Evolutionary conservation across 2,329 filamentous ascomycete genomes (phyloP).

Genomic region (Myriosclerotinia curreyana): DNA sequence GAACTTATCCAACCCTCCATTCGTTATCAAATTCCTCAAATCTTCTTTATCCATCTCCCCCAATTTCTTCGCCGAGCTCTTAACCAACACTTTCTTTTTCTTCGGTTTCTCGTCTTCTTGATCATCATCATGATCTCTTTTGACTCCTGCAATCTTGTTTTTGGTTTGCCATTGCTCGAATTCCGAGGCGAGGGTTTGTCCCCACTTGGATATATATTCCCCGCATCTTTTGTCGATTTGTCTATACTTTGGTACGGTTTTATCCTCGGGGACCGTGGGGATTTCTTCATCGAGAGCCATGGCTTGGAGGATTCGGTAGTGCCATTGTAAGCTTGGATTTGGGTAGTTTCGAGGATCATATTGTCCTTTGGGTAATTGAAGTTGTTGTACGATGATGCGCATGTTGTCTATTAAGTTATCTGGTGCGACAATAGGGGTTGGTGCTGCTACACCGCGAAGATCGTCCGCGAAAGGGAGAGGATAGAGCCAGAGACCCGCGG

Average conservation of each 20-base stretch:
- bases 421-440: constrained; percentile 55
- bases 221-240: constrained; percentile 84
- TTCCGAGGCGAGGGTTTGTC: constrained; percentile 59
- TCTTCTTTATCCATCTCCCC: constrained; percentile 17
- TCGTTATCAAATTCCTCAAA: constrained; percentile 6
- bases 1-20: constrained; percentile 18
- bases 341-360: constrained; percentile 88
- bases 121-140: constrained; percentile 11
- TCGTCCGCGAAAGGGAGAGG: constrained; percentile 89
- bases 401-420: constrained; percentile 76
- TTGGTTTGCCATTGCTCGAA: background rate
- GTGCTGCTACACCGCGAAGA: constrained; percentile 66
- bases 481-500: constrained; percentile 84
- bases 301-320: constrained; percentile 90
- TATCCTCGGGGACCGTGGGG: constrained; percentile 67
- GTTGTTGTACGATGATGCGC: constrained; percentile 71
- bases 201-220: constrained; percentile 74
- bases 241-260: constrained; percentile 77
- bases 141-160: background rate
- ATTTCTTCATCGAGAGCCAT: constrained; percentile 89
- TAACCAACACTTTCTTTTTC: constrained; percentile 6
- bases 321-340: constrained; percentile 92
- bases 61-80: constrained; percentile 14
- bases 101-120: background rate
- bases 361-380: constrained; percentile 75